Evolutionary conservation across 805 yeast genomes (phyloP).

Genomic region (Yarrowia deformans): DNA sequence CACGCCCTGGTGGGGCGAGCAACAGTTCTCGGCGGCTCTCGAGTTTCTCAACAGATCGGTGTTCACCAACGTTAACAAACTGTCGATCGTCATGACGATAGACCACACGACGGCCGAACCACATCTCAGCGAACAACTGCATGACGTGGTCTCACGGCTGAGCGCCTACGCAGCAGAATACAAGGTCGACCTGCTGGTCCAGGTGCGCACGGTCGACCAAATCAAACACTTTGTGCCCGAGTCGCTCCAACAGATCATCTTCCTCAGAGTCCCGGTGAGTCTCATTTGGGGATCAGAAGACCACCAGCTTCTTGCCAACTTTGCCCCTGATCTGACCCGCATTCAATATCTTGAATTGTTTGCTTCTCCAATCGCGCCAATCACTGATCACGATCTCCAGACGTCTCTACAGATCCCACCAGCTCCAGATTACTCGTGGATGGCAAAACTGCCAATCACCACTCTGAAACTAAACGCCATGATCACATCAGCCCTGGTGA

Average conservation of each 20-base stretch:
- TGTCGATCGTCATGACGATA: conserved; percentile 19
- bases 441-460: not conserved
- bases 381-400: not conserved
- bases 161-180: conserved; percentile 12
- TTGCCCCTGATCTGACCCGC: not conserved
- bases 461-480: conserved; percentile 11
- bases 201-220: conserved; percentile 4
- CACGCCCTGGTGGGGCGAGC: conserved; percentile 33
- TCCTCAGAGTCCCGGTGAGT: conserved; percentile 5
- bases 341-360: conserved; percentile 8
- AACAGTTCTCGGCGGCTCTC: not conserved
- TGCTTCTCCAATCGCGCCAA: conserved; percentile 15
- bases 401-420: conserved; percentile 28
- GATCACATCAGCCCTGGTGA: conserved; percentile 5
- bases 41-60: conserved; percentile 1
- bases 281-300: conserved; percentile 33
- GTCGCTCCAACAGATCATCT: conserved; percentile 7
- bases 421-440: conserved; percentile 25
- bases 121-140: not conserved
- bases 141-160: not conserved
- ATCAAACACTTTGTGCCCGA: conserved; percentile 11
- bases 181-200: conserved; percentile 2
- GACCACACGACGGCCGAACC: conserved; percentile 19
- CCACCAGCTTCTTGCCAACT: not conserved
- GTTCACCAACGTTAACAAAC: conserved; percentile 1